Evolutionary conservation across 1,284 basidiomycete species (phyloP).

Genomic region (Cutaneotrichosporon arboriforme): DNA sequence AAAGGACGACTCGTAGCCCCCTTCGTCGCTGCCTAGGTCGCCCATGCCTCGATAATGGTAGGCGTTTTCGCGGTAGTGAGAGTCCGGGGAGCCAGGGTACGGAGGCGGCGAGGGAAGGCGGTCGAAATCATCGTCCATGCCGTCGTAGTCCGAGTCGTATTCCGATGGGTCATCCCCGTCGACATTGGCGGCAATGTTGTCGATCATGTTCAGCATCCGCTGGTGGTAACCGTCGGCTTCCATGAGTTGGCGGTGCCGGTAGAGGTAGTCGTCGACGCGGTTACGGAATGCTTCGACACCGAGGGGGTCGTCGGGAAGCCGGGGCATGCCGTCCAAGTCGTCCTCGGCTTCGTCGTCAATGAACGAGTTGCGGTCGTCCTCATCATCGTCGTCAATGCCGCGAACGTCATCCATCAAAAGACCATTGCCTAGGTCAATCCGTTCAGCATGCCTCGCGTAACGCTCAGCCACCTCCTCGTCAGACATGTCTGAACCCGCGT

Average conservation of each 20-base stretch:
- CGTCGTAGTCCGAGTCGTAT: background rate
- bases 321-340: background rate
- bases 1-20: constrained; percentile 18
- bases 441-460: background rate
- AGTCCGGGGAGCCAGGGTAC: too few species aligned
- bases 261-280: too few species aligned
- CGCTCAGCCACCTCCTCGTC: background rate
- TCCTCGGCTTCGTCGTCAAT: constrained; percentile 2
- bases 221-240: background rate
- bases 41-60: too few species aligned
- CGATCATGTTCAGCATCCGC: background rate
- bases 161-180: background rate
- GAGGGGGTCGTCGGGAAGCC: too few species aligned
- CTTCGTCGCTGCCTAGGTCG: constrained; percentile 1
- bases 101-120: background rate
- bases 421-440: background rate
- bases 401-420: background rate
- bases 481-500: constrained; percentile 13
- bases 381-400: constrained; percentile 1
- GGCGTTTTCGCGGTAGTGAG: too few species aligned
- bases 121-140: constrained; percentile 11
- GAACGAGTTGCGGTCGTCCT: background rate
- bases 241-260: too few species aligned
- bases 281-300: too few species aligned
- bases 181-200: constrained; percentile 9